Base-by-base conservation (phyloP, 1,284 basidiomycete genomes). In the Ganoderma meredithae region DNA sequence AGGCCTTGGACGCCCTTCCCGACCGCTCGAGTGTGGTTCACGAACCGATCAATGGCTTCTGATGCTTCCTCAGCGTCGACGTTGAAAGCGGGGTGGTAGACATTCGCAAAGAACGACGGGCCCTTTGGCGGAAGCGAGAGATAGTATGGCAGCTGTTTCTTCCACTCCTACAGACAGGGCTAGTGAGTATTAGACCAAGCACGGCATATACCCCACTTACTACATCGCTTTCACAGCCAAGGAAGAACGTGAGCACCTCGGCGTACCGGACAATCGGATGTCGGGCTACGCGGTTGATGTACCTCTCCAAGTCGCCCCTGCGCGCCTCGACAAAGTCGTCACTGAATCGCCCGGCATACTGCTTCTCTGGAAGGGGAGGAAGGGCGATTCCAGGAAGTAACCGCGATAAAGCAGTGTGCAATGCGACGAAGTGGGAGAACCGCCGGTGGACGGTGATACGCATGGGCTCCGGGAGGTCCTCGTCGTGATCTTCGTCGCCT, bases 81-180 rank as follows among this genome's bases (percentile, higher is more conserved):
- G 76, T 95, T 95, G 80, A 94, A 96, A 0, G 87, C 90, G 1
- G 94, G 95, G 76, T 96, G 94, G 74, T 89, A 95, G 0, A 95
- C 90, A 33, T 88, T 87, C 0, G 92, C 88, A 75, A 93, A 95
- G 76, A 96, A 95, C 0, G 85, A 79, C 2, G 92, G 85, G 1
- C 90, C 91, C 17, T 89, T 88, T 9, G 90, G 82, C 10, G 86
- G 87, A 66, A 88, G 81, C 12, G 85, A 80, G 1, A 92, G 81
- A 72, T 90, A 86, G 69, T 85, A 82, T 2, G 91, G 89, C 27
- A 90, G 82, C 17, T 88, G 80, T 47, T 86, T 84, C 75, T 86
- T 88, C 92, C 92, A 93, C 77, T 93, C 91, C 92, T 93, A 61
- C 53, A 66, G 66, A 6, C 44, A 59, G 33, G 3, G 13, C 52